These are phyloP conservation scores for Pleurotus giganteus DNA, from an alignment of 768 basidiomycete genomes.

Conservation along the genomic window DNA sequence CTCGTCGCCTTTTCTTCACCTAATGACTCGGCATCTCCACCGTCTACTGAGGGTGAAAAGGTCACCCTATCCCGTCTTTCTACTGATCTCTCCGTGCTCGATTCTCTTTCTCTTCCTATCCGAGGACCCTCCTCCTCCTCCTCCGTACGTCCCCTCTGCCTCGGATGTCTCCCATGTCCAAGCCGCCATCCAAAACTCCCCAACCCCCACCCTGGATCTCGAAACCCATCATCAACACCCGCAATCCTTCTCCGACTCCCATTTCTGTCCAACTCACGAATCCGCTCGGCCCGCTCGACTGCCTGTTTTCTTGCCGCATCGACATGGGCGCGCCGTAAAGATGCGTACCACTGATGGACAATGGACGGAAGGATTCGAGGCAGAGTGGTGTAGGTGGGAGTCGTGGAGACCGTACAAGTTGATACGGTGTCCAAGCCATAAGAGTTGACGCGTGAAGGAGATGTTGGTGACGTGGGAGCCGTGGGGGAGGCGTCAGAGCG, in stretches of 20 bases:
- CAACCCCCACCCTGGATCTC: constrained; percentile 62
- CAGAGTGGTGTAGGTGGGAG: constrained; percentile 18
- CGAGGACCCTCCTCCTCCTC: constrained; percentile 13
- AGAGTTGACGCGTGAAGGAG: neutral
- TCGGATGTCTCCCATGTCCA: constrained; percentile 14
- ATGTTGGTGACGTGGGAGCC: constrained; percentile 10
- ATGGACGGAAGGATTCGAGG: constrained; percentile 38
- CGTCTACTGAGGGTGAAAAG: too few relatives aligned
- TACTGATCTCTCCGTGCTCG: constrained; percentile 16
- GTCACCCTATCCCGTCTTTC: constrained; percentile 20
- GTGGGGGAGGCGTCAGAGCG: constrained; percentile 2
- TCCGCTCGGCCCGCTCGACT: constrained; percentile 61
- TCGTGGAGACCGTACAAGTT: constrained; percentile 13
- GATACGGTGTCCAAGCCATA: constrained; percentile 13
- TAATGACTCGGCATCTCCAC: constrained; percentile 8
- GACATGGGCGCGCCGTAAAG: constrained; percentile 67
- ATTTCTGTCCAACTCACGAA: constrained; percentile 57
- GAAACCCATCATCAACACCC: constrained; percentile 24
- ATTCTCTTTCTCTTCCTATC: constrained; percentile 16
- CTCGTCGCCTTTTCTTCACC: constrained; percentile 14
- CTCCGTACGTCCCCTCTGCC: neutral
- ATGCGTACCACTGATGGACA: constrained; percentile 54
- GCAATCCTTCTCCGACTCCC: constrained; percentile 12
- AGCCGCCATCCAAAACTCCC: constrained; percentile 58
- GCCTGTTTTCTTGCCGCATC: constrained; percentile 71